These are phyloP conservation scores for Scedosporium boydii DNA, from an alignment of 2,329 filamentous ascomycete species.

Conservation along the genomic window DNA sequence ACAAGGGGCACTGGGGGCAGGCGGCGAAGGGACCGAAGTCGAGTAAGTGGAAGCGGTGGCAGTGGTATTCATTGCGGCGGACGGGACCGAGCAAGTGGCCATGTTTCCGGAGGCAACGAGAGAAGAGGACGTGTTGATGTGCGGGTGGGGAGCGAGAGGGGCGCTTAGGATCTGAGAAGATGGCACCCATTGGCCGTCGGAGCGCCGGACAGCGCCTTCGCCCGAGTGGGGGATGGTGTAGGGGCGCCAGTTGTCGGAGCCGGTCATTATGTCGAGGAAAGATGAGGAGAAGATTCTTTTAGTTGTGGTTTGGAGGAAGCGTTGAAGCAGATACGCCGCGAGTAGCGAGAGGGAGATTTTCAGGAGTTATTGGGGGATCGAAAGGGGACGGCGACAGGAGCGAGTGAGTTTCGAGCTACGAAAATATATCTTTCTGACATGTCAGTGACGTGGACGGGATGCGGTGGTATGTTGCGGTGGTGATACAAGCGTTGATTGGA, in stretches of 20 bases:
- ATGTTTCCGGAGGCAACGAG: not conserved
- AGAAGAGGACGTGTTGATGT: not conserved
- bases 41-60: not conserved
- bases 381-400: not conserved
- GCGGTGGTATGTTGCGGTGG: no score
- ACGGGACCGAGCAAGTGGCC: not conserved
- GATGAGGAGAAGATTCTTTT: slow-evolving; percentile 4
- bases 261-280: not conserved
- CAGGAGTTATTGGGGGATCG: no score
- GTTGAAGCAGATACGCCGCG: not conserved
- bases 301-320: slow-evolving; percentile 14
- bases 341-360: no score
- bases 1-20: not conserved
- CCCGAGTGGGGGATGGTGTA: slow-evolving; percentile 11
- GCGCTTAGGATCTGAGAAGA: not conserved
- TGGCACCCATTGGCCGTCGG: slow-evolving; percentile 3
- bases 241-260: slow-evolving; percentile 6
- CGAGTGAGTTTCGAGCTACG: no score
- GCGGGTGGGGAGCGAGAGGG: not conserved
- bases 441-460: no score
- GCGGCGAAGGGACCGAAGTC: not conserved
- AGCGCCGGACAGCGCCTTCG: slow-evolving; percentile 7
- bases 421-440: no score
- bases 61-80: not conserved
- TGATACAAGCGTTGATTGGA: no score